Percentiles rank a stretch among this genome's conserved stretches.
phyloP scores from a whole-genome alignment of 176 grass and related monocot genomes.

The Tuctoria greenei region DNA sequence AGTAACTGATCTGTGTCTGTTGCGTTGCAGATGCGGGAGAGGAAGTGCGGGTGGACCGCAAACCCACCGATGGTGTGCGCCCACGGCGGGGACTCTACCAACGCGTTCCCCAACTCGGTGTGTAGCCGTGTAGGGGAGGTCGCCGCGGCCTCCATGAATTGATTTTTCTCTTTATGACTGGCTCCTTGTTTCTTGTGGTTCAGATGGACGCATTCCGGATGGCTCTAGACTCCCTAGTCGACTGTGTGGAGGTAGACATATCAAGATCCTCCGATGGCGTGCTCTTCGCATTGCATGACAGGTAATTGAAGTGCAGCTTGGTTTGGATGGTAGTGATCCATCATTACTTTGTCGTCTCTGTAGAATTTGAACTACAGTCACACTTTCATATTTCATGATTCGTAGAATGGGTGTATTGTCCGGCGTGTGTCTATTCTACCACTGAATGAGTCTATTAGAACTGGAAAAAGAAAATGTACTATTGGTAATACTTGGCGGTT shows the following conservation, averaged over 20 bases:
- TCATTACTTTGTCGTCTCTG: neutral
- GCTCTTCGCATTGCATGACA: constrained; percentile 79
- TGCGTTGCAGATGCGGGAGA: constrained; percentile 55
- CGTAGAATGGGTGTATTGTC: neutral
- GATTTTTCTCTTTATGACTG: neutral
- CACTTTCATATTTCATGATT: neutral
- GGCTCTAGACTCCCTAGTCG: constrained; percentile 63
- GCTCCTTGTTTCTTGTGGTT: neutral
- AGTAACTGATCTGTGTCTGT: neutral
- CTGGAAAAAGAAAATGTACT: neutral
- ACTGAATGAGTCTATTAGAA: neutral
- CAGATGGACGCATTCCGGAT: constrained; percentile 77
- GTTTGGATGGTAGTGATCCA: neutral
- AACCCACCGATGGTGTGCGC: constrained; percentile 79
- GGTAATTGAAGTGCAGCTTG: constrained; percentile 40
- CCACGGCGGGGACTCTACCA: constrained; percentile 75
- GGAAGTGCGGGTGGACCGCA: constrained; percentile 75
- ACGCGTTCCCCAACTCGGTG: constrained; percentile 72
- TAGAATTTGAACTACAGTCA: neutral
- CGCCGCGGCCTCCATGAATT: neutral
- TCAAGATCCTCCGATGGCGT: constrained; percentile 73
- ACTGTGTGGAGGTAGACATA: constrained; percentile 88
- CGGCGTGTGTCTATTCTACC: neutral
- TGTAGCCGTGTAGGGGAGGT: neutral
- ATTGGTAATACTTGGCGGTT: neutral